These are phyloP conservation scores for Lachancea sp. DNA, from an alignment of 805 yeast species.

Conservation along the genomic window DNA sequence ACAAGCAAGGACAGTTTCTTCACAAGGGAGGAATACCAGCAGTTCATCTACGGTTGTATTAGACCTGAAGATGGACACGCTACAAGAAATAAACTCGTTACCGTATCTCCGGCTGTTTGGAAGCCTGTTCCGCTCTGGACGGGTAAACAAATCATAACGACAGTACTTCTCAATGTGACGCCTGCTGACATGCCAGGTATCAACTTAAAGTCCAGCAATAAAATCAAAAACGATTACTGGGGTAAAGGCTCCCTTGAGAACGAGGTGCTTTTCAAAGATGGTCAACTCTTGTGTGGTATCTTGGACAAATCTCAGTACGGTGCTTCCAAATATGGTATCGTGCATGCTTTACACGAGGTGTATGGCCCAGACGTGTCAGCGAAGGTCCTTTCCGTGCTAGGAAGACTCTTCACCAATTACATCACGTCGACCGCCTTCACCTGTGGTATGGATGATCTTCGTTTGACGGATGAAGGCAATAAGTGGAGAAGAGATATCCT, in stretches of 20 bases:
- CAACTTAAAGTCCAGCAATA: constrained; percentile 75
- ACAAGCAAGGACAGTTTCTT: constrained; percentile 89
- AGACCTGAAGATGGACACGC: constrained; percentile 98
- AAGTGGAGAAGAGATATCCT: constrained; percentile 80
- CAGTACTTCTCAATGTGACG: constrained; percentile 81
- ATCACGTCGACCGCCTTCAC: constrained; percentile 90
- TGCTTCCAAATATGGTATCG: constrained; percentile 93
- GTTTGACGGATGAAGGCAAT: constrained; percentile 88
- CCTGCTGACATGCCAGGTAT: constrained; percentile 88
- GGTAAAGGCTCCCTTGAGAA: constrained; percentile 78
- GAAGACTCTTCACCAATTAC: constrained; percentile 90
- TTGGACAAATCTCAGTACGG: constrained; percentile 98
- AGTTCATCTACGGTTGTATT: constrained; percentile 85
- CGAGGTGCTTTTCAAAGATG: constrained; percentile 76
- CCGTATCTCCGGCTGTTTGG: constrained; percentile 82
- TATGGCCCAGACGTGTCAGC: constrained; percentile 92
- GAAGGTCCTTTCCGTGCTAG: constrained; percentile 81
- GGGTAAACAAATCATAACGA: constrained; percentile 93
- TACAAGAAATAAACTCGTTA: constrained; percentile 55
- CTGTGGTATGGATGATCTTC: constrained; percentile 99
- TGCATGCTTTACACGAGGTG: constrained; percentile 92
- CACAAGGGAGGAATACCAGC: constrained; percentile 88
- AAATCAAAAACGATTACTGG: constrained; percentile 94
- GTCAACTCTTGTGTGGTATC: constrained; percentile 86
- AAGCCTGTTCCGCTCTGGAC: constrained; percentile 95